A percentile compares a stretch with the other conserved stretches of the same genome.
Conservation (phyloP, 1,284 basidiomycete genomes). For the Papiliotrema nemorosa region DNA sequence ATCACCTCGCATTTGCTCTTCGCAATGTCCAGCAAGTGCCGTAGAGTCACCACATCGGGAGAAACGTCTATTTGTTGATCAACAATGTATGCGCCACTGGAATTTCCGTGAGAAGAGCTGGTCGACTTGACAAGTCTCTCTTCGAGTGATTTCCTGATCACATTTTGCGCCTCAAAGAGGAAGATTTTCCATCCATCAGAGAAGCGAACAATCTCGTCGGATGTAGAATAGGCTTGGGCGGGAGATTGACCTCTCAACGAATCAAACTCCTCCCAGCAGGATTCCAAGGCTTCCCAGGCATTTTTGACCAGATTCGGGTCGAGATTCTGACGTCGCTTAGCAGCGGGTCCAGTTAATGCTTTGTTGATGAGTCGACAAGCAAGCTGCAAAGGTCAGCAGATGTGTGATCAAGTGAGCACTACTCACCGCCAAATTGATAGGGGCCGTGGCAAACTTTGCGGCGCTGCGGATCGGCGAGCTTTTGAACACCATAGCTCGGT, state of each 20-base stretch:
- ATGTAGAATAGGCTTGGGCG: conserved; percentile 51
- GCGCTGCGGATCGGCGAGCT: conserved; percentile 44
- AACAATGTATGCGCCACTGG: conserved; percentile 22
- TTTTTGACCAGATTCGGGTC: conserved; percentile 62
- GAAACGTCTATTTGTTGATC: conserved; percentile 7
- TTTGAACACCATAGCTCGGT: conserved; percentile 41
- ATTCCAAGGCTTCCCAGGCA: conserved; percentile 75
- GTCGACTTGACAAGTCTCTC: conserved; percentile 27
- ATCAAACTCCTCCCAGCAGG: conserved; percentile 76
- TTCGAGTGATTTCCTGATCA: conserved; percentile 43
- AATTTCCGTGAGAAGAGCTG: background rate
- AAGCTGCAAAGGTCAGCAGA: conserved; percentile 35
- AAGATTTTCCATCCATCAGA: conserved; percentile 64
- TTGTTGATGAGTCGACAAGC: conserved; percentile 71
- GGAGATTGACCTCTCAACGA: conserved; percentile 52
- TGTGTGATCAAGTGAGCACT: background rate
- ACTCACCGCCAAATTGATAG: conserved; percentile 60
- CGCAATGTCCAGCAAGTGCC: conserved; percentile 55
- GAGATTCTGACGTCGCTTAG: conserved; percentile 59
- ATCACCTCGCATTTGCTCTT: conserved; percentile 54
- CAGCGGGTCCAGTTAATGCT: conserved; percentile 68
- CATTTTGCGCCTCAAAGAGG: conserved; percentile 46
- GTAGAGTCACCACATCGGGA: conserved; percentile 25
- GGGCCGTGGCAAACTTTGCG: conserved; percentile 56
- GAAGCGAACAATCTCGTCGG: conserved; percentile 65